Evolutionary conservation across 192 early-diverging fungal genomes (phyloP), one percentile per base, ranked within the genome.

Genomic region (Backusella circina): DNA sequence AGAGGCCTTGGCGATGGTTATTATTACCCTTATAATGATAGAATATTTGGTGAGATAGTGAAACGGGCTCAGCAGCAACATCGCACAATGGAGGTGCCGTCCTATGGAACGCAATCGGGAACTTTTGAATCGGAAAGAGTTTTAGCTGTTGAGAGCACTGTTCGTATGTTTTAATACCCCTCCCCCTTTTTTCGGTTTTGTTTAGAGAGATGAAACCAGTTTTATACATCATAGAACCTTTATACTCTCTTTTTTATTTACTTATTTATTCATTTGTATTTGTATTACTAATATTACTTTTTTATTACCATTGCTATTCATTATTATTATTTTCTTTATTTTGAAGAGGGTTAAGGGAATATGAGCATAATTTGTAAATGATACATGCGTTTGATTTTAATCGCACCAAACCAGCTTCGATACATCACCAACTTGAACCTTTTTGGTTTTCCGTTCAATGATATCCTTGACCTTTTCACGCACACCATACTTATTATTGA

Each of bases 401-500:
- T 61, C 54, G 23, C 21, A 28, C 54, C 54, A 61, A 28, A 61
- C 13, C 54, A 61, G 28, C 12, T 61, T 61, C 1, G 54, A 61
- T 61, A 61, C 13, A 26, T 23, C 54, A 10, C 54, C 54, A 9
- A 61, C 71, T 26, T 64, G 35, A 28, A 61, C 54, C 23, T 13
- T 61, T n/a, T 37, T 65, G 10, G 77, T 80, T 67, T 87, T 89
- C 70, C 88, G 81, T 70, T 84, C 81, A 66, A 91, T 75, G 33
- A 90, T 82, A 72, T 88, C 89, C 61, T 73, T 31, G 15, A 92
- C 88, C 75, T 92, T 92, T 73, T 90, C 82, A 18, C 74, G 74
- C 7, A 90, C 87, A 51, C 93, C 93, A 65, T 92, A 84, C 83
- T 94, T 94, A 44, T 79, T 72, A 5, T 70, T 80, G 75, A 39